These are phyloP conservation scores for Lycium ferocissimum DNA, from an alignment of 257 asterid species.

Conservation along the genomic window DNA sequence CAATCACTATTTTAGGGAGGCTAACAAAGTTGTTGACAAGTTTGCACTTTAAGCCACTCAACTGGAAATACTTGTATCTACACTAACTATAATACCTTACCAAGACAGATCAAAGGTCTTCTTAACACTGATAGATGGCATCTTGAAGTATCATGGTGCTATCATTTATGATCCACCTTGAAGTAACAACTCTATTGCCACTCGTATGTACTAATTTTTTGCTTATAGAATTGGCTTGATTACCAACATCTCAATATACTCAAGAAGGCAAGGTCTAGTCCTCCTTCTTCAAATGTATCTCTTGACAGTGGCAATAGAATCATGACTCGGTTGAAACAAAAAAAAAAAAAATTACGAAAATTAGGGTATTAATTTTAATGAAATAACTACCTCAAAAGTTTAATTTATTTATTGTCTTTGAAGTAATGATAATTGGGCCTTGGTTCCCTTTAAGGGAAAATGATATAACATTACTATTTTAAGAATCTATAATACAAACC, in stretches of 20 bases:
- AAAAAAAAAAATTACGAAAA: neutral
- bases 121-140: too few relatives aligned
- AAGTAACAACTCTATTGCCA: conserved; percentile 6
- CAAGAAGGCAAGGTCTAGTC: conserved; percentile 18
- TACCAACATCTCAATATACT: neutral
- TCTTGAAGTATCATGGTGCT: too few relatives aligned
- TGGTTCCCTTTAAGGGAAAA: too few relatives aligned
- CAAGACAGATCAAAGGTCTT: too few relatives aligned
- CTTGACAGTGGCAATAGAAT: neutral
- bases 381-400: too few relatives aligned
- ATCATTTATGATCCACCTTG: neutral
- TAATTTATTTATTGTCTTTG: too few relatives aligned
- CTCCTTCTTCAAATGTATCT: conserved; percentile 18
- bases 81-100: neutral
- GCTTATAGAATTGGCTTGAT: neutral
- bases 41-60: neutral
- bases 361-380: too few relatives aligned
- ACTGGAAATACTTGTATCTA: neutral
- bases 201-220: neutral
- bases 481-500: too few relatives aligned
- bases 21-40: neutral
- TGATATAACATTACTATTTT: too few relatives aligned
- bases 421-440: too few relatives aligned
- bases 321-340: neutral
- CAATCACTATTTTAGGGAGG: neutral